Evolutionary conservation across 495 filamentous ascomycete genomes (phyloP), one percentile per base, ranked within the genome.

Genomic region (Talaromyces wortmannii): DNA sequence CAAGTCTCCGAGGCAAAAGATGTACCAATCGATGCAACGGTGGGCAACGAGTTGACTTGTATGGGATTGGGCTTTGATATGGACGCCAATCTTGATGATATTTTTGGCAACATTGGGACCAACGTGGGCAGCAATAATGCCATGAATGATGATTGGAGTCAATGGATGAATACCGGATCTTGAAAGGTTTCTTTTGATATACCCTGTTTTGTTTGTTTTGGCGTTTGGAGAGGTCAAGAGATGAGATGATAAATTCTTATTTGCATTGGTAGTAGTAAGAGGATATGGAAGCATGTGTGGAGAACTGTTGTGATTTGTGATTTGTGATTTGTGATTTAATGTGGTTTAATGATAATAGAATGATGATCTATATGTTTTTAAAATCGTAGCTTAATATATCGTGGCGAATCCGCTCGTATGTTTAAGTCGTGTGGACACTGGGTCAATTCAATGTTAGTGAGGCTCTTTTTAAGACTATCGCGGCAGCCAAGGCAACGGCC

Each of bases 111-210:
- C 31, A 61, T 59, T 7, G 62, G 68, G 11, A 49, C 52, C 4
- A 64, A 45, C 48, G 62, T 60, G 31, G 55, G 62, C 12, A 33
- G 13, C 23, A 59, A 53, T 50, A 56, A 54, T 50, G 58, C 53
- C 57, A 56, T 48, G 18, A 71, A 64, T 33, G 74, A 77, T 36
- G 73, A 77, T 5, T 77, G 71, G 72, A 62, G 61, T 18, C 70
- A 73, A 50, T 77, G 72, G 71, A 71, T 74, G 72, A 74, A 69
- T 56, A 53, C 59, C 4, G 61, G 61, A 40, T 46, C 31, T 40
- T 53, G 42, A 53, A 42, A 42, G 18, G 10, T 23, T 33, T 51
- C 16, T 8, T 8, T 53, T 45, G 16, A 29, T 45, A 23, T 43
- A 43, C 33, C 50, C 15, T 43, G n/a, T 23, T 46, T 3, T 16